Conservation (phyloP, 2,329 filamentous ascomycete genomes). For the Fusarium palustre region DNA sequence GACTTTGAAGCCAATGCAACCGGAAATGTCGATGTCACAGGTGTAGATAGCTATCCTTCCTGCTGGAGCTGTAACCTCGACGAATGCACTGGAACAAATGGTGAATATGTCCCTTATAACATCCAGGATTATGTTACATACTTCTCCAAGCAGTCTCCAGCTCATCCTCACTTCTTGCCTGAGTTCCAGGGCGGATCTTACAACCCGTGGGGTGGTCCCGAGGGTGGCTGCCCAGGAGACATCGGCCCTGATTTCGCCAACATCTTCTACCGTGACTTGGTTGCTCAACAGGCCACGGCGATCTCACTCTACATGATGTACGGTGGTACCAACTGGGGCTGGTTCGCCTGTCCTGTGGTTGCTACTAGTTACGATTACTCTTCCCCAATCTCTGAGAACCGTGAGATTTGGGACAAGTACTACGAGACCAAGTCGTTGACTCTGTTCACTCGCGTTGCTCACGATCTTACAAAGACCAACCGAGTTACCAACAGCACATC, state of each 20-base stretch:
- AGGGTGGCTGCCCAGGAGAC: slow-evolving; percentile 65
- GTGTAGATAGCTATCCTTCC: slow-evolving; percentile 64
- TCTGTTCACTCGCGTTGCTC: slow-evolving; percentile 63
- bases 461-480: slow-evolving; percentile 67
- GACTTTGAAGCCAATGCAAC: slow-evolving; percentile 65
- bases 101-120: slow-evolving; percentile 66
- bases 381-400: slow-evolving; percentile 69
- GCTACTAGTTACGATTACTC: slow-evolving; percentile 74
- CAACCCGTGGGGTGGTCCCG: slow-evolving; percentile 71
- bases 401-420: slow-evolving; percentile 69
- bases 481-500: slow-evolving; percentile 52
- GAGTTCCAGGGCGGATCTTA: slow-evolving; percentile 55
- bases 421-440: slow-evolving; percentile 72
- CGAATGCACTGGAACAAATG: slow-evolving; percentile 71
- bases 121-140: slow-evolving; percentile 48
- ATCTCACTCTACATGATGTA: slow-evolving; percentile 74
- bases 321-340: slow-evolving; percentile 74
- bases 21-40: slow-evolving; percentile 67
- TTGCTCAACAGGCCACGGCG: slow-evolving; percentile 69
- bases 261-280: slow-evolving; percentile 72
- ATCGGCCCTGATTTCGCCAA: slow-evolving; percentile 71
- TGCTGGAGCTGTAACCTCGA: slow-evolving; percentile 74
- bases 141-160: slow-evolving; percentile 45
- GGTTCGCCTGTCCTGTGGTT: slow-evolving; percentile 67
- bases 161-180: slow-evolving; percentile 44